A percentile compares a stretch with the other conserved stretches of the same genome.
These are phyloP conservation scores for Areca catechu DNA, from an alignment of 176 grass and related monocot species.

Conservation along the genomic window DNA sequence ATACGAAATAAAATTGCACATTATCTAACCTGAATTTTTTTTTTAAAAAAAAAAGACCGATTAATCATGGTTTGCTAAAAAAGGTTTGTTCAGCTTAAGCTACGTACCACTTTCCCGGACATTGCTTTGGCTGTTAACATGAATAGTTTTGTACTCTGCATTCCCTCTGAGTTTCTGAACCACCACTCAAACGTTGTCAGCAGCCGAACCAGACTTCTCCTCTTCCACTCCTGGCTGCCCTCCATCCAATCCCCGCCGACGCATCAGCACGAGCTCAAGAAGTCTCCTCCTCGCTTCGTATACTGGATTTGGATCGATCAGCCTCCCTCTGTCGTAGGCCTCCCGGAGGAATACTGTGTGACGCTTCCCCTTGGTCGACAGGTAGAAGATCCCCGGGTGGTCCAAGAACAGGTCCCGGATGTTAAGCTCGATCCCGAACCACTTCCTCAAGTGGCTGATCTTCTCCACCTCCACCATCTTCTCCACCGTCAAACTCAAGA, in stretches of 20 bases:
- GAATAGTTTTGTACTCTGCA: no score
- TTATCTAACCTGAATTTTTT: no score
- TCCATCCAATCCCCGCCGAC: slow-evolving; percentile 34
- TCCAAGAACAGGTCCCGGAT: slow-evolving; percentile 79
- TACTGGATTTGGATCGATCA: slow-evolving; percentile 59
- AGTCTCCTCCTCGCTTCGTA: slow-evolving; percentile 60
- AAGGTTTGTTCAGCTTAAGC: no score
- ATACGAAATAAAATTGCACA: no score
- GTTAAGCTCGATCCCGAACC: slow-evolving; percentile 78
- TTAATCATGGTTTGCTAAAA: no score
- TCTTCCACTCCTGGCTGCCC: not conserved
- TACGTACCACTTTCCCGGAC: no score
- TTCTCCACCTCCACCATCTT: slow-evolving; percentile 96
- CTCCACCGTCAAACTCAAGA: slow-evolving; percentile 78
- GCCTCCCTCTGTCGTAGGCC: slow-evolving; percentile 44
- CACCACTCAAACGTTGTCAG: no score
- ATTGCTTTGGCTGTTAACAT: no score
- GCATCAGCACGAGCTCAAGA: slow-evolving; percentile 72
- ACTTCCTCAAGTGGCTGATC: slow-evolving; percentile 79
- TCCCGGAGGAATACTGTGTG: slow-evolving; percentile 81
- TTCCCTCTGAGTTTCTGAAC: no score
- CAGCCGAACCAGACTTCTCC: no score
- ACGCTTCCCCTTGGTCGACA: slow-evolving; percentile 56
- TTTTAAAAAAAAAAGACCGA: no score
- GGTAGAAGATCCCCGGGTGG: slow-evolving; percentile 90